Evolutionary conservation across 345 rosid species (phyloP).

Genomic region (Gossypium arboreum): DNA sequence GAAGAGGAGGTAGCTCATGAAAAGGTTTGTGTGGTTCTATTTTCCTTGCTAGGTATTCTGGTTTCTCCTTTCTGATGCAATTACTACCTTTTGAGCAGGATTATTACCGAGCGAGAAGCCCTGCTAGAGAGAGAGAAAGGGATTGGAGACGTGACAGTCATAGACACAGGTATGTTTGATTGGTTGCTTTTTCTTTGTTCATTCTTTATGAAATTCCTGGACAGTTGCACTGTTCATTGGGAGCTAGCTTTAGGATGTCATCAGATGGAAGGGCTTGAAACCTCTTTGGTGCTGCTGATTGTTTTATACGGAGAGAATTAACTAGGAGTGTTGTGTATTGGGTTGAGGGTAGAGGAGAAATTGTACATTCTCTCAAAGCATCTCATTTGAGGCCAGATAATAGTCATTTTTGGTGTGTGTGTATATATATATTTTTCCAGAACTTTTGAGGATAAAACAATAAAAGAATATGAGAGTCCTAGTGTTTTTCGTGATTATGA

Average conservation of each 20-base stretch:
- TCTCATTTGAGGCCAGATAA: not conserved
- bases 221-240: constrained; percentile 13
- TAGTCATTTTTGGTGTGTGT: too few species aligned
- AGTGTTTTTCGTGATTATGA: not conserved
- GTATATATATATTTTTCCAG: not conserved
- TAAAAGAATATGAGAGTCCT: not conserved
- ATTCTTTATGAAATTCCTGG: constrained; percentile 20
- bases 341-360: not conserved
- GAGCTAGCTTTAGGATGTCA: not conserved
- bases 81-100: constrained; percentile 47
- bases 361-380: not conserved
- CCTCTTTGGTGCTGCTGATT: not conserved
- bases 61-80: constrained; percentile 4
- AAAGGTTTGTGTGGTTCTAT: constrained; percentile 37
- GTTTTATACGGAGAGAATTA: not conserved
- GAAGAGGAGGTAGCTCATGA: constrained; percentile 24
- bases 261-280: constrained; percentile 29
- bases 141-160: constrained; percentile 70
- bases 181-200: not conserved
- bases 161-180: constrained; percentile 54
- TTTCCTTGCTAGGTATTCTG: not conserved
- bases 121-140: constrained; percentile 75
- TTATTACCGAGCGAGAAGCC: constrained; percentile 68
- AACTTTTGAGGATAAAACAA: not conserved
- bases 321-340: not conserved